Evolutionary conservation across 2,329 filamentous ascomycete genomes (phyloP).

Genomic region (Fusarium temperatum): DNA sequence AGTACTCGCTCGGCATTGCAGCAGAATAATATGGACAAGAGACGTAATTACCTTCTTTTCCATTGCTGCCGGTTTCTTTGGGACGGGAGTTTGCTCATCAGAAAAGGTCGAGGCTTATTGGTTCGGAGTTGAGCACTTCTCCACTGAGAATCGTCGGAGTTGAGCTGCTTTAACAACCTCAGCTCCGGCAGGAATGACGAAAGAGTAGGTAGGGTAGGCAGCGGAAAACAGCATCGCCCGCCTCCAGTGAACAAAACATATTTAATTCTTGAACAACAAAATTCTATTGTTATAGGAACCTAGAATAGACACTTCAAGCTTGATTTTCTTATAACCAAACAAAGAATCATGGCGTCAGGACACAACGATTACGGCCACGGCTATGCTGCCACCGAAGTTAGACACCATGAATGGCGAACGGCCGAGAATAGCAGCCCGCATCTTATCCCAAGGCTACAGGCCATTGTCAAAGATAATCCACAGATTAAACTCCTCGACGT

Average conservation of each 20-base stretch:
- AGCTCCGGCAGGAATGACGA: neutral
- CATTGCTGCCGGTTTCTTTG: neutral
- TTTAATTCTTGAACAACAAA: neutral
- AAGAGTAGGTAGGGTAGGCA: neutral
- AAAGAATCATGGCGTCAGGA: slow-evolving; percentile 27
- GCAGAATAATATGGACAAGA: neutral
- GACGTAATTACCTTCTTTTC: neutral
- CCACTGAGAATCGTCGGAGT: neutral
- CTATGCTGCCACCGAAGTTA: slow-evolving; percentile 38
- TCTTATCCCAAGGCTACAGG: slow-evolving; percentile 51
- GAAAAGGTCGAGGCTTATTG: neutral
- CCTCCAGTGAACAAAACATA: neutral
- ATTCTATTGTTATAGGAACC: neutral
- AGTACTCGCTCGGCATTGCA: neutral
- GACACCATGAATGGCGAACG: slow-evolving; percentile 51
- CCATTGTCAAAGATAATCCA: slow-evolving; percentile 38
- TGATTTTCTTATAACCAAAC: neutral
- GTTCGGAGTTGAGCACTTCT: neutral
- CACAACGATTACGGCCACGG: slow-evolving; percentile 44
- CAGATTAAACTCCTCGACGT: slow-evolving; percentile 55
- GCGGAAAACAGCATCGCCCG: too few species aligned
- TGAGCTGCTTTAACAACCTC: neutral
- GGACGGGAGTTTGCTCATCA: neutral
- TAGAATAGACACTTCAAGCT: neutral
- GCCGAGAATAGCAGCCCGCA: slow-evolving; percentile 55